phyloP scores from a whole-genome alignment of 2,329 filamentous ascomycete species.

The Thielaviopsis musarum region DNA sequence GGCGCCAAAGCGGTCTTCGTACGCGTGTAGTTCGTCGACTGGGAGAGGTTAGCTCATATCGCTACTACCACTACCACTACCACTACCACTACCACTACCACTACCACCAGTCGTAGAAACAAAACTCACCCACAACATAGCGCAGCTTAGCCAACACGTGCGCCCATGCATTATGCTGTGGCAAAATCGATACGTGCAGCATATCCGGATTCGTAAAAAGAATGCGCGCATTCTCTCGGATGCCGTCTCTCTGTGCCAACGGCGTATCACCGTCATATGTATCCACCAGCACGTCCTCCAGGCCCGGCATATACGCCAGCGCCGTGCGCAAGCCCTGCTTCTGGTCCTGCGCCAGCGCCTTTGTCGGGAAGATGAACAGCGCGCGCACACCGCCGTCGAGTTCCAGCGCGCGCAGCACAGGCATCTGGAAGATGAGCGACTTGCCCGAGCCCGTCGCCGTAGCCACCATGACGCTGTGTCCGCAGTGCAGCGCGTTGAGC shows the following conservation, averaged over 20 bases:
- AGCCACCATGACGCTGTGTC: conserved; percentile 75
- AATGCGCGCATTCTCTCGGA: conserved; percentile 76
- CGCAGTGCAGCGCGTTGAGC: conserved; percentile 71
- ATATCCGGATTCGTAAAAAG: conserved; percentile 98
- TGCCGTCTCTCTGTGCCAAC: conserved; percentile 57
- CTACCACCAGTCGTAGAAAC: neutral
- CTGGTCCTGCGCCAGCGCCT: conserved; percentile 90
- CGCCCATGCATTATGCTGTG: conserved; percentile 81
- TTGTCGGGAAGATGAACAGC: conserved; percentile 97
- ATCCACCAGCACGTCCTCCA: conserved; percentile 66
- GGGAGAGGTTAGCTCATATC: neutral
- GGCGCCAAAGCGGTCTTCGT: conserved; percentile 85
- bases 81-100: conserved; percentile 7
- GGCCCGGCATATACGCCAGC: conserved; percentile 58
- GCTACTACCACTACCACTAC: conserved; percentile 5
- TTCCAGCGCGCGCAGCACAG: conserved; percentile 76
- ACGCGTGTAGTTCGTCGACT: conserved; percentile 84
- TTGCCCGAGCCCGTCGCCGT: conserved; percentile 96
- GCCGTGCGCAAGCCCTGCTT: conserved; percentile 74
- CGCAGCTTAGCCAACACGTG: conserved; percentile 75
- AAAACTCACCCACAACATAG: conserved; percentile 61
- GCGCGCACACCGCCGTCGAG: conserved; percentile 59
- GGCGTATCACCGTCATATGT: conserved; percentile 94
- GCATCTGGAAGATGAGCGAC: conserved; percentile 93
- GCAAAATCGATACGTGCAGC: conserved; percentile 85